Percentiles rank a stretch among this genome's conserved stretches.
Conservation (phyloP, 1,284 basidiomycete species). For the Cutaneotrichosporon sp. region DNA sequence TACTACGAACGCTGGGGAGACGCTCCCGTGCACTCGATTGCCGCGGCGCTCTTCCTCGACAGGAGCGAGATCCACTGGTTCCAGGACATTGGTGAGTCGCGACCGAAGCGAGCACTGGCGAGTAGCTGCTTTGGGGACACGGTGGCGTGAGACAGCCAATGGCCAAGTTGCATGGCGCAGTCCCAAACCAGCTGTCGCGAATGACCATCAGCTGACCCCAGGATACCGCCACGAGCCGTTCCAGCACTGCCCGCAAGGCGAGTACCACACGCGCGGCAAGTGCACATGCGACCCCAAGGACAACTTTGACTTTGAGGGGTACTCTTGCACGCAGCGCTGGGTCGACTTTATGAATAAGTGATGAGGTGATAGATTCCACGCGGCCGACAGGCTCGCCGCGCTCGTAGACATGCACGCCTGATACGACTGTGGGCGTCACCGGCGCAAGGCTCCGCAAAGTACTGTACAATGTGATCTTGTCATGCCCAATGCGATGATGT, state of each 20-base stretch:
- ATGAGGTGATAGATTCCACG: too few species aligned
- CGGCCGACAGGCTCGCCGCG: not conserved
- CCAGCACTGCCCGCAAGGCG: conserved; percentile 53
- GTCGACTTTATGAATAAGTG: not conserved
- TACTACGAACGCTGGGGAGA: conserved; percentile 78
- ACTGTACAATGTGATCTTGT: not conserved
- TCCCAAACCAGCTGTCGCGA: not conserved
- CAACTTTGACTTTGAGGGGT: conserved; percentile 52
- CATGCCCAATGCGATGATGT: not conserved
- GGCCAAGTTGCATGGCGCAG: not conserved
- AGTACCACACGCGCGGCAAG: conserved; percentile 47
- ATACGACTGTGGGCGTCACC: too few species aligned
- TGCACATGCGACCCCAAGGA: conserved; percentile 52
- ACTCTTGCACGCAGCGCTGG: conserved; percentile 10
- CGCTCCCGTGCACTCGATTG: conserved; percentile 81
- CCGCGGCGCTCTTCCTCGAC: conserved; percentile 67
- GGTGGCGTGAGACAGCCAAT: not conserved
- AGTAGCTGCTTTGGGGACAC: too few species aligned
- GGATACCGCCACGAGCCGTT: conserved; percentile 53
- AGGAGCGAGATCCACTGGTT: conserved; percentile 76
- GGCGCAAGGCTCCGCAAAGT: not conserved
- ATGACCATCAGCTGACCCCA: not conserved
- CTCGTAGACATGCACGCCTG: too few species aligned
- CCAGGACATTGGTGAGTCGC: conserved; percentile 48
- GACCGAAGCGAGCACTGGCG: not conserved